Base-by-base conservation (phyloP, 805 yeast species). In the Torulaspora gathmanii region DNA sequence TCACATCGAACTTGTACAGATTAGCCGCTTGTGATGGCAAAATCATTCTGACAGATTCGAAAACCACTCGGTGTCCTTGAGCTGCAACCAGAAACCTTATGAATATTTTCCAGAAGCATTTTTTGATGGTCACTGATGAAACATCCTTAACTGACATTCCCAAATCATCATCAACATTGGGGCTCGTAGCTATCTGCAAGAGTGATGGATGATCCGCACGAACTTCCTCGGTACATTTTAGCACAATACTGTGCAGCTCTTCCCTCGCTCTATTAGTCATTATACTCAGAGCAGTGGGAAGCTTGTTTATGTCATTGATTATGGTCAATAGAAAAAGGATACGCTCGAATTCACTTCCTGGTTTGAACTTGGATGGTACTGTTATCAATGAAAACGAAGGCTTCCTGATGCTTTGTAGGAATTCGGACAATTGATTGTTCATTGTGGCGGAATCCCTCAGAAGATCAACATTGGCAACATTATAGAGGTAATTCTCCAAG, bases 81-180 rank as follows among this genome's bases (percentile, higher is more conserved):
- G 87, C 64, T 4, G 85, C 79, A 19, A 80, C 72, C 33, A 82
- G 65, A 42, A 79, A 63, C 59, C 79, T 81, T 23, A 78, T 69
- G 56, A 84, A 88, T n/a, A 87, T 71, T 7, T 79, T 72, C 63
- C 85, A 79, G 51, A 85, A 83, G 33, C 88, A 72, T 50, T 86
- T 88, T 51, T 82, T 79, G 26, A 89, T 65, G 0, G 86, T 73
- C 0, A 74, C 62, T 0, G 80, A 75, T 10, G 78, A 63, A 9
- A 73, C 69, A 47, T 80, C 83, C 47, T 74, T 72, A 42, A 69
- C 56, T 7, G 70, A 54, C 2, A 65, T 48, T 5, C 72, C 74
- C 50, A 68, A 61, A 29, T 63, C 66, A 15, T 52, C 39, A 8
- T 51, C 54, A 10, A 39, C 49, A 1, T 51, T 26, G 6, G 54